These are phyloP conservation scores for Exserohilum rostratum DNA, from an alignment of 2,329 filamentous ascomycete genomes.

Conservation along the genomic window DNA sequence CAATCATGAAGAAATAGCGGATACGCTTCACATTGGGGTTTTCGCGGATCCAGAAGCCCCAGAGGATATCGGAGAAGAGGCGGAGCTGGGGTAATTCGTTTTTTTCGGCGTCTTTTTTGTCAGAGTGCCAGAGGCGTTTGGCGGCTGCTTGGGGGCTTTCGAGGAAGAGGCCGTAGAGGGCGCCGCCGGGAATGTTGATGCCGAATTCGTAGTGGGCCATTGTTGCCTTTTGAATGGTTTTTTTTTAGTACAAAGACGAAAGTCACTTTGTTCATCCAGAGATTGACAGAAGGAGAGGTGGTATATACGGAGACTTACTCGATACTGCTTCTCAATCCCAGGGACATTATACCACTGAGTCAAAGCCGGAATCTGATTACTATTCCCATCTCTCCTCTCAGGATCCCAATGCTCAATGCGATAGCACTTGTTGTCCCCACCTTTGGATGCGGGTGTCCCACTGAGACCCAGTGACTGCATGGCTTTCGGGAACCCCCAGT, in stretches of 20 bases:
- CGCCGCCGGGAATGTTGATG: conserved; percentile 18
- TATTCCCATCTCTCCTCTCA: conserved; percentile 5
- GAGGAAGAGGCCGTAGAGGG: conserved; percentile 20
- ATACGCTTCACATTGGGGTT: conserved; percentile 21
- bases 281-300: too few species aligned
- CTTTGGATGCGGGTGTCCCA: conserved; percentile 9
- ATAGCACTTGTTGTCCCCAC: conserved; percentile 22
- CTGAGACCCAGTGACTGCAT: conserved; percentile 16
- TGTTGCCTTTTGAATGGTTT: conserved; percentile 12
- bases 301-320: conserved; percentile 1
- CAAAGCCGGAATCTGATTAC: conserved; percentile 10
- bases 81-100: conserved; percentile 22
- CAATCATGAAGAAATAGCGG: conserved; percentile 25
- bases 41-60: conserved; percentile 24
- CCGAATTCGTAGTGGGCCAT: conserved; percentile 24
- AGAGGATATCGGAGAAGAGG: conserved; percentile 26
- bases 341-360: conserved; percentile 26
- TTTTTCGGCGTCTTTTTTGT: not conserved
- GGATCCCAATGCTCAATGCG: conserved; percentile 24
- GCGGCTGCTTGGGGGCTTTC: conserved; percentile 15
- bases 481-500: conserved; percentile 17
- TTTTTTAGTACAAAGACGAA: conserved; percentile 1
- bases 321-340: conserved; percentile 11
- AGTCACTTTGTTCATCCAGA: too few species aligned
- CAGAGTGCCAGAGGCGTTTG: conserved; percentile 11